Evolutionary conservation across 73 alveolate species (phyloP).

Genomic region (Breviolum minutum): DNA sequence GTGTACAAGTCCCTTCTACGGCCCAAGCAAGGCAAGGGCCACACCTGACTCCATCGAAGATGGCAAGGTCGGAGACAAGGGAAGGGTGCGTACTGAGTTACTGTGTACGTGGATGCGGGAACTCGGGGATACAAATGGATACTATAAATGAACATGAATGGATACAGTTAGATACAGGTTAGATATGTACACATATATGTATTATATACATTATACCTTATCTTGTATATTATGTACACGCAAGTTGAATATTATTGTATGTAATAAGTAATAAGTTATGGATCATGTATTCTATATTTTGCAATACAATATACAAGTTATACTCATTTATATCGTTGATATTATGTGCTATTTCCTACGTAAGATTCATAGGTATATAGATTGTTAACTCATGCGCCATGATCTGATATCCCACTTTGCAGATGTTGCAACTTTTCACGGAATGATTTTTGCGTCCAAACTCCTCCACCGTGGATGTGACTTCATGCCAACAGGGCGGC

Average conservation of each 20-base stretch:
- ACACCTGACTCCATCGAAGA: slow-evolving; percentile 57
- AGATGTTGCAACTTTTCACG: no score
- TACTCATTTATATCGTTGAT: background rate
- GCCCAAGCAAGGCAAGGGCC: slow-evolving; percentile 2
- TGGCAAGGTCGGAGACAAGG: background rate
- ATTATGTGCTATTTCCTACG: background rate
- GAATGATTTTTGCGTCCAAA: background rate
- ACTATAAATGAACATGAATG: no score
- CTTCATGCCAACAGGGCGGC: no score
- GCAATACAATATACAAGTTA: background rate
- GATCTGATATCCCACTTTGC: no score
- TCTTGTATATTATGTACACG: no score
- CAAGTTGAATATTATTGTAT: no score
- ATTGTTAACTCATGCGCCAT: no score
- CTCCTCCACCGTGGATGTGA: background rate
- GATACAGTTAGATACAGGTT: no score
- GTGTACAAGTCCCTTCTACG: background rate
- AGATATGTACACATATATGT: background rate
- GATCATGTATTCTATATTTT: no score
- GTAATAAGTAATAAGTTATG: no score
- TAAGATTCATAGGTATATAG: no score
- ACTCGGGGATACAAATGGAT: no score
- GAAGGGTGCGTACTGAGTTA: background rate
- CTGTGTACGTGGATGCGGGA: background rate
- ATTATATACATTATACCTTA: background rate